phyloP scores from a whole-genome alignment of 1,284 basidiomycete species.

The Microbotryum lychnidis-dioicae region DNA sequence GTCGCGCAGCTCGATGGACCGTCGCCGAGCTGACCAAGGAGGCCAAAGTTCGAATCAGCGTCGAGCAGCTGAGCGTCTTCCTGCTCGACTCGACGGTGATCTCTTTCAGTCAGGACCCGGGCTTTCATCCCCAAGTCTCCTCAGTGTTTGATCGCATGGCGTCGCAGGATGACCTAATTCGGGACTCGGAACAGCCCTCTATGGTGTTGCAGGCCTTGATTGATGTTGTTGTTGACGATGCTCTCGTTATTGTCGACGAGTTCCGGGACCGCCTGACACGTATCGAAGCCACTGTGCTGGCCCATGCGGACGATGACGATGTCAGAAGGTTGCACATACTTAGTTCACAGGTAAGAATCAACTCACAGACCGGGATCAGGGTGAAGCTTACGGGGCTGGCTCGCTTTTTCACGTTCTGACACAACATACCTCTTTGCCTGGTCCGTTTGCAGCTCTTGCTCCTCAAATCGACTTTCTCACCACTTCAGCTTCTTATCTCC shows the following conservation, averaged over 20 bases:
- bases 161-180: slow-evolving; percentile 13
- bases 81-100: slow-evolving; percentile 20
- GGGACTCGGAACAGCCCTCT: slow-evolving; percentile 18
- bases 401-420: neutral
- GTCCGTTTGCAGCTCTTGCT: slow-evolving; percentile 23
- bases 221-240: slow-evolving; percentile 10
- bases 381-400: no score
- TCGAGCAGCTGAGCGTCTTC: slow-evolving; percentile 24
- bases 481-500: slow-evolving; percentile 13
- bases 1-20: slow-evolving; percentile 13
- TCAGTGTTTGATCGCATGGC: slow-evolving; percentile 19
- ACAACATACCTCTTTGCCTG: slow-evolving; percentile 13
- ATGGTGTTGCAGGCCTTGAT: slow-evolving; percentile 23
- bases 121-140: slow-evolving; percentile 15
- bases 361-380: no score
- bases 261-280: slow-evolving; percentile 15
- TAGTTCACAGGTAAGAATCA: no score
- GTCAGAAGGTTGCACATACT: no score
- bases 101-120: slow-evolving; percentile 22
- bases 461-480: slow-evolving; percentile 25
- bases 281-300: slow-evolving; percentile 6
- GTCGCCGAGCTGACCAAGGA: slow-evolving; percentile 19
- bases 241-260: slow-evolving; percentile 19
- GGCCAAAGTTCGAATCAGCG: slow-evolving; percentile 24
- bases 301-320: neutral